These are phyloP conservation scores for Pseudozyma pruni DNA, from an alignment of 1,284 basidiomycete genomes.

Conservation along the genomic window DNA sequence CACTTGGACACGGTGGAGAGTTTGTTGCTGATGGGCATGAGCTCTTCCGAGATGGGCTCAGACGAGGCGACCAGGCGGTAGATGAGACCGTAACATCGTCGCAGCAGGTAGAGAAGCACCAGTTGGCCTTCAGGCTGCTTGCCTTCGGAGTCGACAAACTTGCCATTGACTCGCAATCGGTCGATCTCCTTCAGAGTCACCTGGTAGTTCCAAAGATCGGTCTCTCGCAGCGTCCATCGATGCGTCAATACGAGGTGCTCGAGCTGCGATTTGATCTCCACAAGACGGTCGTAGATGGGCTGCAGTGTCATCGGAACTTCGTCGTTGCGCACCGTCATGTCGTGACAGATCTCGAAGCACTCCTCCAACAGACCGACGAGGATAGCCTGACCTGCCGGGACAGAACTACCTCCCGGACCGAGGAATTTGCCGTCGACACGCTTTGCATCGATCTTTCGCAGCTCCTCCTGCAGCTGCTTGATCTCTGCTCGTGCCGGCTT, in stretches of 20 bases:
- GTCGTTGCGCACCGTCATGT: conserved; percentile 92
- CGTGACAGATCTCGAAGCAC: conserved; percentile 95
- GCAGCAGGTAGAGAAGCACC: conserved; percentile 87
- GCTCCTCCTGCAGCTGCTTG: conserved; percentile 88
- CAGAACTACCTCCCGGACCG: conserved; percentile 84
- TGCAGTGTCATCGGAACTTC: conserved; percentile 87
- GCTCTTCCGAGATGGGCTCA: conserved; percentile 97
- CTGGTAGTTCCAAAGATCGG: conserved; percentile 82
- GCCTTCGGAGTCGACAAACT: conserved; percentile 94
- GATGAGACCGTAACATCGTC: conserved; percentile 95
- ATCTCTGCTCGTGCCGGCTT: conserved; percentile 86
- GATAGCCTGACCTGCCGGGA: conserved; percentile 83
- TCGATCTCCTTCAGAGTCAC: conserved; percentile 95
- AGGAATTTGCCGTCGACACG: conserved; percentile 96
- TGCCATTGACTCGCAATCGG: conserved; percentile 93
- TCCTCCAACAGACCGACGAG: conserved; percentile 86
- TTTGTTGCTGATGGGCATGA: conserved; percentile 87
- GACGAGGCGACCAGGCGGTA: conserved; percentile 94
- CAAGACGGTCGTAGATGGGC: conserved; percentile 92
- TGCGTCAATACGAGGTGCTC: conserved; percentile 92
- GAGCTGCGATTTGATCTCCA: conserved; percentile 83
- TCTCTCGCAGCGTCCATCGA: conserved; percentile 96
- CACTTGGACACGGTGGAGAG: conserved; percentile 75
- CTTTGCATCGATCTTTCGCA: conserved; percentile 86
- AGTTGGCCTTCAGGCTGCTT: conserved; percentile 90